phyloP scores from a whole-genome alignment of 2,329 filamentous ascomycete species.

The Aspergillus spinulosporus region DNA sequence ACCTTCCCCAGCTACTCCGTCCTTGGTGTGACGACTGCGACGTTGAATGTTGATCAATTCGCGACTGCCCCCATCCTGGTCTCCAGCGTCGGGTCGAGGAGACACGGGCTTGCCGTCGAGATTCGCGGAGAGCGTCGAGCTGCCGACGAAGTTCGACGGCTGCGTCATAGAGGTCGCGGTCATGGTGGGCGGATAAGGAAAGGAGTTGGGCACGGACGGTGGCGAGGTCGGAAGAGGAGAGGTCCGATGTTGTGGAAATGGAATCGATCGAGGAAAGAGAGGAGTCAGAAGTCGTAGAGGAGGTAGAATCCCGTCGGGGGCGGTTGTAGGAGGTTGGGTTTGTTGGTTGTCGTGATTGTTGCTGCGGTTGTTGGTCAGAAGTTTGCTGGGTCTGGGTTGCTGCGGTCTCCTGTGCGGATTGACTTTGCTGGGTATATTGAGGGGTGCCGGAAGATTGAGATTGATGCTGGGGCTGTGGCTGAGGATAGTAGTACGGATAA shows the following conservation, averaged over 20 bases:
- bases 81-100: constrained; percentile 27
- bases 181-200: constrained; percentile 36
- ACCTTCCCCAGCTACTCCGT: constrained; percentile 34
- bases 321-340: constrained; percentile 13
- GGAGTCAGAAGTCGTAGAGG: constrained; percentile 34
- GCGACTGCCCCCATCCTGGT: constrained; percentile 19
- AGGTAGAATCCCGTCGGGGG: constrained; percentile 31
- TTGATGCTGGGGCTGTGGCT: background rate
- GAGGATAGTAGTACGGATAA: constrained; percentile 19
- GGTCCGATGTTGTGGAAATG: constrained; percentile 39
- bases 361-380: background rate
- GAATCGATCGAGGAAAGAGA: constrained; percentile 42
- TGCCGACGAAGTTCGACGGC: constrained; percentile 39
- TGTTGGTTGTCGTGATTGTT: background rate
- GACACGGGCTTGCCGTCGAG: constrained; percentile 33
- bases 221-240: constrained; percentile 38
- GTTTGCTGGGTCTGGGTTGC: background rate
- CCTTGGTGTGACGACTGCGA: constrained; percentile 9
- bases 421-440: constrained; percentile 1
- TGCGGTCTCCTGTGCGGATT: constrained; percentile 1
- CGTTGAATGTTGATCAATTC: constrained; percentile 2
- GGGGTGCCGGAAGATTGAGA: background rate
- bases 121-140: constrained; percentile 34
- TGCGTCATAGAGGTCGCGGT: constrained; percentile 39
- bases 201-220: constrained; percentile 39